Base-by-base conservation (phyloP, 1,284 basidiomycete genomes). In the Moesziomyces sp. region DNA sequence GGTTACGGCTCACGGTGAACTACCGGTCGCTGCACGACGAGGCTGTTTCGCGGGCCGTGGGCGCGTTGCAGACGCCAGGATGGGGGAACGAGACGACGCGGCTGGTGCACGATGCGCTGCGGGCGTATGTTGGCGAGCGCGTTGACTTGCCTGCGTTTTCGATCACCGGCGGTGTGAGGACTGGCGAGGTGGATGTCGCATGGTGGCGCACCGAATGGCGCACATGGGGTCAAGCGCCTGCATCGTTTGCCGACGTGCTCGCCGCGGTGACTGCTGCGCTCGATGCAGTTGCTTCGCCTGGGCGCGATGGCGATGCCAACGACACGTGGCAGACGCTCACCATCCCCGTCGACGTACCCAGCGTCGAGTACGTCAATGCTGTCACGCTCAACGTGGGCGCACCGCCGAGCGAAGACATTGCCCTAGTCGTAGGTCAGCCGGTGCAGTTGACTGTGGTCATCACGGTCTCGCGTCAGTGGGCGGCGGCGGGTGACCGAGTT, bases 1-100 rank as follows among this genome's bases (percentile, higher is more conserved):
- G 59, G 3, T 46, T 82, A 47, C 56, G 77, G 30, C 49, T 83
- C 16, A 42, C 47, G 11, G 61, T 83, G 6, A 23, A 46, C 40
- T 83, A 79, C 50, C 66, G 78, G 13, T 59, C 71, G 1, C 46
- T 79, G 30, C 48, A 53, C 7, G 81, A 81, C 30, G 81, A 83
- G 35, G 74, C 71, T 7, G 35, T 58, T 6, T 49, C 8, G 13
- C 21, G 51, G 1, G 59, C 62, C 11, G 40, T 62, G 0, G 11
- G 26, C 0, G 28, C 47, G 11, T 54, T 80, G 40, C 49, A 60
- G 13, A 21, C 61, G 14, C 7, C 16, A 5, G 51, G 5, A n/a
- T 23, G 23, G 40, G 23, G 18, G 5, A 3, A 38, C 43, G 5
- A 43, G 34, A 34, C n/a, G n/a, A 50, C 52, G 38, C 58, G 18